These are phyloP conservation scores for Triticum timopheevii DNA, from an alignment of 176 grass and related monocot genomes.

Conservation along the genomic window DNA sequence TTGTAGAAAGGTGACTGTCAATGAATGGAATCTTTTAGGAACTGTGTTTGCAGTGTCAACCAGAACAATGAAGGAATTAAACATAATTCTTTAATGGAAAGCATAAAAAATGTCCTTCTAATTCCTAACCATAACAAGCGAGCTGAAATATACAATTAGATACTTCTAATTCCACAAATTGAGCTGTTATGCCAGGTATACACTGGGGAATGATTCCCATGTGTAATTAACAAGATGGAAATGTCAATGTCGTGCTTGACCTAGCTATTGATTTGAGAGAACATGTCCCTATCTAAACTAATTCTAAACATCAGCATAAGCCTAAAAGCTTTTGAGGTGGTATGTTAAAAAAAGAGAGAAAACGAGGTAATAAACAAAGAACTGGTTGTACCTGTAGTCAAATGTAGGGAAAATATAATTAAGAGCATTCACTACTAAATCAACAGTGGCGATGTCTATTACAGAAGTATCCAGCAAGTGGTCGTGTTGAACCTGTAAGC, in stretches of 20 bases:
- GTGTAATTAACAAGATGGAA: slow-evolving; percentile 21
- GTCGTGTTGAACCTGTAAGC: slow-evolving; percentile 83
- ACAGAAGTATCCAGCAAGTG: slow-evolving; percentile 72
- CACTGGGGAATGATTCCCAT: not conserved
- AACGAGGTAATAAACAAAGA: not conserved
- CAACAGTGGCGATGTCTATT: slow-evolving; percentile 88
- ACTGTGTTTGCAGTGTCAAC: not conserved
- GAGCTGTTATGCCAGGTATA: not conserved
- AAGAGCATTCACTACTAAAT: slow-evolving; percentile 82
- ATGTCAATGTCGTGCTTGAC: not conserved
- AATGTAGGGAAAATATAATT: slow-evolving; percentile 80
- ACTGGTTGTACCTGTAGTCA: slow-evolving; percentile 81
- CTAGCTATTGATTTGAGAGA: not conserved
- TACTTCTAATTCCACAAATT: not conserved
- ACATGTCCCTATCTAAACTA: not conserved
- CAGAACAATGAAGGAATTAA: not conserved
- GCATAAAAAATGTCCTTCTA: not conserved
- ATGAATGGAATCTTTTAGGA: not conserved
- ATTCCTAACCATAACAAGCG: not conserved
- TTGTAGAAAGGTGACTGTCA: not conserved
- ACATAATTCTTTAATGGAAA: slow-evolving; percentile 7
- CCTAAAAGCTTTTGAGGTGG: not conserved
- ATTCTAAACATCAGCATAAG: not conserved
- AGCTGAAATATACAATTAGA: not conserved
- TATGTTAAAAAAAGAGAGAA: not conserved